These are phyloP conservation scores for Hemisphaericaspora nanyangensis DNA, from an alignment of 805 yeast genomes.

Conservation along the genomic window DNA sequence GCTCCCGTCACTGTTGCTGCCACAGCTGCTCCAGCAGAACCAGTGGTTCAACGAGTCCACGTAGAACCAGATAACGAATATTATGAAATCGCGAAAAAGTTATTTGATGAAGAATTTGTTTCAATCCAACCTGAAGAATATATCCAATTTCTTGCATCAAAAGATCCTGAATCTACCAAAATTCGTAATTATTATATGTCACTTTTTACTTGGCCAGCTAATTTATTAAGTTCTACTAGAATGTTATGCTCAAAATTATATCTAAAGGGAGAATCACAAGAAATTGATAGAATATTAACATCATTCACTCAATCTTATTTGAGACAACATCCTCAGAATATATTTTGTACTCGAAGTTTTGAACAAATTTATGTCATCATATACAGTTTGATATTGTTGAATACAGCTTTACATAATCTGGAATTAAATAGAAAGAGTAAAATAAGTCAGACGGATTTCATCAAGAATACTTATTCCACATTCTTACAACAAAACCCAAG, in stretches of 20 bases:
- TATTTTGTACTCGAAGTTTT: constrained; percentile 46
- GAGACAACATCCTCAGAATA: constrained; percentile 43
- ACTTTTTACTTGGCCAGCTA: constrained; percentile 44
- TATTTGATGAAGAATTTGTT: constrained; percentile 39
- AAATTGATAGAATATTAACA: constrained; percentile 69
- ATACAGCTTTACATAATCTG: constrained; percentile 68
- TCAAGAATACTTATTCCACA: constrained; percentile 39
- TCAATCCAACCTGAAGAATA: constrained; percentile 43
- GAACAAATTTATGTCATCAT: constrained; percentile 65
- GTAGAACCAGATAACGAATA: neutral
- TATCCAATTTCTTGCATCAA: constrained; percentile 38
- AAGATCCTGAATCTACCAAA: constrained; percentile 34
- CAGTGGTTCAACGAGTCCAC: too few species aligned
- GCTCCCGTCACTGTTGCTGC: too few species aligned
- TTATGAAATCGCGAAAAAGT: constrained; percentile 31
- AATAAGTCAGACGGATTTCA: constrained; percentile 39
- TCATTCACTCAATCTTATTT: constrained; percentile 66
- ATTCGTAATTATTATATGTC: constrained; percentile 45
- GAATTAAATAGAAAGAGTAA: constrained; percentile 35
- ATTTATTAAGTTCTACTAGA: constrained; percentile 55
- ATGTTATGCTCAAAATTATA: constrained; percentile 62
- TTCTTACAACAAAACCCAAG: constrained; percentile 30
- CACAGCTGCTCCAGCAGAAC: too few species aligned
- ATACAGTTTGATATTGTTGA: constrained; percentile 66
- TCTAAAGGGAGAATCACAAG: constrained; percentile 79